Evolutionary conservation across 2,329 filamentous ascomycete genomes (phyloP), one percentile per base, ranked within the genome.

Genomic region (Coniochaeta sp.): DNA sequence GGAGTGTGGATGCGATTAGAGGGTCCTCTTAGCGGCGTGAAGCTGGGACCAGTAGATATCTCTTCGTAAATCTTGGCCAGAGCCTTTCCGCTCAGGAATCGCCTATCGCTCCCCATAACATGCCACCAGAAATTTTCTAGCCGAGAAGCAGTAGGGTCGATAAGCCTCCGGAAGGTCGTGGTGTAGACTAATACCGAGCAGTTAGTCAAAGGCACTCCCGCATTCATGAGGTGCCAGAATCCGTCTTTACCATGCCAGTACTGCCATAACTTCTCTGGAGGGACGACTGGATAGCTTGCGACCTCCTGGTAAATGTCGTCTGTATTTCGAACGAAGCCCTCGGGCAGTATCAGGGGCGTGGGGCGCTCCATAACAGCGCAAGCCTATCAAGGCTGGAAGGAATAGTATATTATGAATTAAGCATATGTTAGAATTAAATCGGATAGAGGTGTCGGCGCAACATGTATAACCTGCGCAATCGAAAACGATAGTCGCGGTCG

Each of bases 61-160:
- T 84, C 75, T 66, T 81, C 75, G 65, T 83, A 87, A 6, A 86
- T 71, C 62, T 71, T 77, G 60, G 85, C 83, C 54, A 87, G 74
- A 14, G 77, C 76, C 36, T 73, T 74, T 43, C 81, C 84, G 55
- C 81, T 80, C 56, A 86, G 74, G 59, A 77, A 69, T 36, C 80
- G 77, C 31, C 80, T 75, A 63, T 85, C 74, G 65, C 85, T 87
- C 36, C 84, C 83, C 78, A 83, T 83, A 59, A 87, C 82, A 67
- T 86, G 84, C 80, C 83, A 87, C 84, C 84, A 88, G 65, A 86
- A 86, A 66, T 86, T 84, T 67, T 87, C 84, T 22, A 87, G 72
- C 19, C 85, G 82, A 61, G 80, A 81, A 31, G 84, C 83, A 3
- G 83, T 87, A n/a, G 84, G 84, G 65, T 87, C 84, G 62, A 79